A percentile compares a stretch with the other conserved stretches of the same genome.
Conservation (phyloP, 371 early-diverging fungal species). For the Syncephalis plumigaleata region DNA sequence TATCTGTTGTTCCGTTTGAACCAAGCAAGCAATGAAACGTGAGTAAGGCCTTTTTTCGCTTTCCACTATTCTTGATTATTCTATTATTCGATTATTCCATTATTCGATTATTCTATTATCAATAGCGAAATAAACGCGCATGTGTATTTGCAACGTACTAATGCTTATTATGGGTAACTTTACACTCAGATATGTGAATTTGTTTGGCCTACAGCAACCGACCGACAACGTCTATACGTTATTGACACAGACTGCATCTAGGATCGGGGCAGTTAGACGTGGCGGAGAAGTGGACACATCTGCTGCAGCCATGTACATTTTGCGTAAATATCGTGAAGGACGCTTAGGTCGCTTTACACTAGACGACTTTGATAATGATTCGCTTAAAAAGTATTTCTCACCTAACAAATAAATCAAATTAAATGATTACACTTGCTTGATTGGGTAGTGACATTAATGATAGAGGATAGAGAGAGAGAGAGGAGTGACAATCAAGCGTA, state of each 20-base stretch:
- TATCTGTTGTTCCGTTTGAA: conserved; percentile 78
- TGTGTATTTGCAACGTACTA: too few relatives aligned
- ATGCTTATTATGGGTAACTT: too few relatives aligned
- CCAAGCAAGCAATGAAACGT: conserved; percentile 20
- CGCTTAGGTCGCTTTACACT: conserved; percentile 48
- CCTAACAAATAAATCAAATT: not conserved
- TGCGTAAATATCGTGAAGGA: conserved; percentile 55
- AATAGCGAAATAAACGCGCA: too few relatives aligned
- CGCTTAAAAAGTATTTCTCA: conserved; percentile 27
- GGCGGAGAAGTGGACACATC: conserved; percentile 46
- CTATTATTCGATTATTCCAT: too few relatives aligned
- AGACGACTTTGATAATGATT: conserved; percentile 38
- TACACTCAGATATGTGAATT: conserved; percentile 17
- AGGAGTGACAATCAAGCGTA: too few relatives aligned
- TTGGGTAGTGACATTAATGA: too few relatives aligned
- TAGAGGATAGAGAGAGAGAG: too few relatives aligned
- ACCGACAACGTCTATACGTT: conserved; percentile 49
- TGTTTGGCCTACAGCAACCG: conserved; percentile 26
- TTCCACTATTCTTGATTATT: too few relatives aligned
- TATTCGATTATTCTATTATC: too few relatives aligned
- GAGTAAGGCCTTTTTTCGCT: too few relatives aligned
- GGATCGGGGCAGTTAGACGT: conserved; percentile 59
- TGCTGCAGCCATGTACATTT: conserved; percentile 46
- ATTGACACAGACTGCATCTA: conserved; percentile 34
- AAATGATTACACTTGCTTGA: not conserved